Conservation (phyloP, 495 filamentous ascomycete genomes). For the Podospora australis region DNA sequence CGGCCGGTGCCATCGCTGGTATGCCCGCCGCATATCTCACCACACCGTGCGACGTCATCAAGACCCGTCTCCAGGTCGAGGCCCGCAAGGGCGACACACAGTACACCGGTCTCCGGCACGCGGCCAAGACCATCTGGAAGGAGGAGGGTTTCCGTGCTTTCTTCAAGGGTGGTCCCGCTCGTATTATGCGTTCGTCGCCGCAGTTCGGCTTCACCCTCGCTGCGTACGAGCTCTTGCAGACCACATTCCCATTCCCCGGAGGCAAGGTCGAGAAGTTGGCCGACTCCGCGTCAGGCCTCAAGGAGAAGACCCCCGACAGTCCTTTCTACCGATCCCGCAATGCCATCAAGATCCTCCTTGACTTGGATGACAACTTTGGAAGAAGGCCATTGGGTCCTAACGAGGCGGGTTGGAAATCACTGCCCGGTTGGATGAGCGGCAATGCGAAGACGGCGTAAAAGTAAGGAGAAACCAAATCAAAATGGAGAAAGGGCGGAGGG, state of each 20-base stretch:
- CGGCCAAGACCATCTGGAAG: slow-evolving; percentile 70
- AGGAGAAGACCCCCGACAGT: slow-evolving; percentile 51
- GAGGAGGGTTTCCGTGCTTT: slow-evolving; percentile 94
- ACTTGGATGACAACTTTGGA: slow-evolving; percentile 88
- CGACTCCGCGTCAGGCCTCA: slow-evolving; percentile 31
- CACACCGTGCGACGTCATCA: slow-evolving; percentile 97
- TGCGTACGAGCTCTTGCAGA: slow-evolving; percentile 87
- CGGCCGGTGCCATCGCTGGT: slow-evolving; percentile 91
- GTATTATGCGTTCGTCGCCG: slow-evolving; percentile 87
- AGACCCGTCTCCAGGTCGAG: slow-evolving; percentile 95
- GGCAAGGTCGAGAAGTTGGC: slow-evolving; percentile 31
- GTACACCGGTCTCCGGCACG: slow-evolving; percentile 85
- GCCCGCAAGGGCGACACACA: slow-evolving; percentile 86
- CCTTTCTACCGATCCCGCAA: slow-evolving; percentile 84
- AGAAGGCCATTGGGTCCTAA: slow-evolving; percentile 50
- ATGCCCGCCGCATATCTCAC: slow-evolving; percentile 98
- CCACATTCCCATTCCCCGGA: slow-evolving; percentile 71
- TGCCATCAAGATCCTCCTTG: slow-evolving; percentile 93
- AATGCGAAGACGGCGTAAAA: slow-evolving; percentile 12
- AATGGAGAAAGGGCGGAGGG: background rate
- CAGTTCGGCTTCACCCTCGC: slow-evolving; percentile 98
- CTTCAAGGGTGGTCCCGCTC: slow-evolving; percentile 96
- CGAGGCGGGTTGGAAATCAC: slow-evolving; percentile 42
- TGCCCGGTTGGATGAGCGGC: slow-evolving; percentile 37
- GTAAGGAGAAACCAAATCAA: background rate